Base-by-base conservation (phyloP, 352 stramenopile species). In the Phytopythium helicoides region DNA sequence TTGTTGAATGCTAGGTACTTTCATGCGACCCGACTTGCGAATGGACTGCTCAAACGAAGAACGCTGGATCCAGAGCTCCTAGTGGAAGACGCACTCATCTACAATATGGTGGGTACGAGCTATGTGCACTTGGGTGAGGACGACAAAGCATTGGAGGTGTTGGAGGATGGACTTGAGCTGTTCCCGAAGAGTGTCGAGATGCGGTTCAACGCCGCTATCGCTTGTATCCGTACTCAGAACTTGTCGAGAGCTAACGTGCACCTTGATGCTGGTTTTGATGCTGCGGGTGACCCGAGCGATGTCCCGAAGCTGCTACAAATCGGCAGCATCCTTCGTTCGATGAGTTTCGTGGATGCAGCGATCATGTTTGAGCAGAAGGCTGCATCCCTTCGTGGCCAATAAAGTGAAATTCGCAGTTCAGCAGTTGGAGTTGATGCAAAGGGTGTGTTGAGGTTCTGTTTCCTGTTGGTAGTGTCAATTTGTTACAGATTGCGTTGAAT, bases 61-160 rank as follows among this genome's bases (percentile, higher is more conserved):
- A 54, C 62, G 53, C 61, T 81, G 33, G 73, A 87, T 40, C 53
- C 47, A 1, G 71, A 87, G 37, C 52, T 81, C 14, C 14, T 73
- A 16, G 54, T 83, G 6, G 53, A 63, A 16, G 25, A 58, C 25
- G 56, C 58, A 0, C 44, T 56, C 3, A 64, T 88, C 16, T 70
- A 69, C 59, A 91, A 87, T 53, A 69, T 84, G 56, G 49, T 84
- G n/a, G 75, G 54, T 15, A 47, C 77, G 14, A 60, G 63, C 6
- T 49, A 65, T 25, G 54, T 65, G 5, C 41, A 55, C 8, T 46
- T 57, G 11, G 69, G 71, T 0, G 52, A 74, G 0, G 16, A 54
- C 7, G 63, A 77, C 1, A 41, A 62, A 1, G 73, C 77, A 22
- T 47, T 76, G 11, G 26, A 63, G 6, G 40, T 76, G 15, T 47